Base-by-base conservation (phyloP, 2,329 filamentous ascomycete species). In the Aschersonia sp. region DNA sequence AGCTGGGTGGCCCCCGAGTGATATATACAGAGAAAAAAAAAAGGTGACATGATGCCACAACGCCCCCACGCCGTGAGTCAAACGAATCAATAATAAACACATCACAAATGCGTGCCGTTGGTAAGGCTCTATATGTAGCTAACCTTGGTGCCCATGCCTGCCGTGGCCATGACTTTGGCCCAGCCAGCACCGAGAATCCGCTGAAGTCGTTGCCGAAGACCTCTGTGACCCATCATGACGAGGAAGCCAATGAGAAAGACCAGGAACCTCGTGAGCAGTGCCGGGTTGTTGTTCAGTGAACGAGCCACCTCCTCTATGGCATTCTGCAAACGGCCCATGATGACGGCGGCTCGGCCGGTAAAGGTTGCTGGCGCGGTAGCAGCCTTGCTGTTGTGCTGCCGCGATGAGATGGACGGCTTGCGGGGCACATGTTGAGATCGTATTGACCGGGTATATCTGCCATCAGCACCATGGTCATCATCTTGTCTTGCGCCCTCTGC, bases 61-160 rank as follows among this genome's bases (percentile, higher is more conserved):
- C 5, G 40, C 11, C 40, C 4, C n/a, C 12, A 22, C 22, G 22
- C 22, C 22, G 22, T 22, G 12, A 6, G 4, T 42, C 12, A 10
- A 5, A 42, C 9, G 14, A 42, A 42, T 8, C 2, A 42, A 5
- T 22, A 5, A n/a, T 10, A 52, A 49, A 48, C 54, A 49, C 43
- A 45, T 32, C 37, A 44, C 48, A 51, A 54, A 29, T 41, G 14
- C 35, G 33, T 30, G 32, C 14, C 6, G 14, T 6, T 2, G 40
- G 9, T n/a, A 5, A 30, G 39, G 22, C 5, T 39, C 30, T 66
- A 97, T 51, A 98, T 94, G 68, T 97, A 97, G 62, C 85, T 94
- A 58, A 97, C 89, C 69, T 96, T 97, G 53, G 94, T 85, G 2
- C 90, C 92, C 90, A 97, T 97, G 2, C 89, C 89, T 5, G 90